Evolutionary conservation across 1,284 basidiomycete species (phyloP), one percentile per base, ranked within the genome.

Genomic region (Ceratobasidium sp.): DNA sequence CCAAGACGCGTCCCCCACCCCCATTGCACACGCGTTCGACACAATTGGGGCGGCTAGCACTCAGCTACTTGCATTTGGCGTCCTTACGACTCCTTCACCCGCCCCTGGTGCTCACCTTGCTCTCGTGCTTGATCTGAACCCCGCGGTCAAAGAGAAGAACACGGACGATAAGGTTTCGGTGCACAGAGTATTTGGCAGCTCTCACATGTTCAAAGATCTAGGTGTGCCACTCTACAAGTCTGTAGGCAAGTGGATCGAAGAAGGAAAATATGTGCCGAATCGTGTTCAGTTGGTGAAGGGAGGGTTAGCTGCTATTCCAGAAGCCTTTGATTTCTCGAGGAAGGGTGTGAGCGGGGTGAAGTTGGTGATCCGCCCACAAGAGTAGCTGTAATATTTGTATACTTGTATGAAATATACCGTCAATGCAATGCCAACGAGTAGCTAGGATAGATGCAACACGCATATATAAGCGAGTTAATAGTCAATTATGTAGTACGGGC

Each of bases 21-120:
- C 73, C 17, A 54, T 82, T 31, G 29, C 36, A 6, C 19, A 84
- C 44, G 84, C 83, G 11, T 87, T 81, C 76, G 87, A 89, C 77
- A 76, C 81, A 9, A 79, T 87, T 45, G 79, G 82, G 1, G 60
- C 75, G 0, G 73, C 78, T 1, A 79, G 79, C 63, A 84, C 83
- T 1, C 83, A 84, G 60, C 57, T 75, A 24, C 50, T 73, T 14
- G 82, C 76, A 15, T 80, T 82, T 82, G 69, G 78, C 63, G 44
- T 77, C 60, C 59, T 81, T 76, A 69, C 79, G 9, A 33, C 22
- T 19, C 50, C 66, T 29, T 59, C 74, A 17, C 64, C 53, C 17
- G 53, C 65, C 17, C 33, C 41, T n/a, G 50, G 31, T 65, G 50
- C 41, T 27, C 48, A 64, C 57, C 53, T 65, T 29, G 41, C 60